These are phyloP conservation scores for Lactuca saligna DNA, from an alignment of 129 eudicot genomes.

Conservation along the genomic window DNA sequence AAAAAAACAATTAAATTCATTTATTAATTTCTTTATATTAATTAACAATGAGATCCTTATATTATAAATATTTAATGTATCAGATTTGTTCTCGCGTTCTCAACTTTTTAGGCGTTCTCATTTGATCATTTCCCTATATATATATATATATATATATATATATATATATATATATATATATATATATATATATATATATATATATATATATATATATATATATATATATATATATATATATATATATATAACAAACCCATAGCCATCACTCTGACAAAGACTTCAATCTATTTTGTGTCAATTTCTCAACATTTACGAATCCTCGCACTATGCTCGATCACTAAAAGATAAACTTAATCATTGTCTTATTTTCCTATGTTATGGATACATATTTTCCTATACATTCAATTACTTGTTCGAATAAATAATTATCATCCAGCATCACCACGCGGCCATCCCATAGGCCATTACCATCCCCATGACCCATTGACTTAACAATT, in stretches of 20 bases:
- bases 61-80: too few relatives aligned
- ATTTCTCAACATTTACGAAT: background rate
- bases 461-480: background rate
- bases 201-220: too few relatives aligned
- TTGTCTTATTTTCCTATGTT: slow-evolving; percentile 20
- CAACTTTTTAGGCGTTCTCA: too few relatives aligned
- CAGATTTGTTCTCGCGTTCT: too few relatives aligned
- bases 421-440: slow-evolving; percentile 4
- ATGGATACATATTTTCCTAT: background rate
- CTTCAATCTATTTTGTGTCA: slow-evolving; percentile 4
- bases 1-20: too few relatives aligned
- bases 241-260: background rate
- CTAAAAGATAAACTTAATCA: background rate
- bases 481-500: background rate
- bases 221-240: too few relatives aligned
- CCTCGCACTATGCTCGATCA: background rate
- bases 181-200: too few relatives aligned
- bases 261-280: slow-evolving; percentile 15
- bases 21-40: too few relatives aligned
- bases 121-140: too few relatives aligned
- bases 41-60: too few relatives aligned
- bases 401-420: slow-evolving; percentile 1
- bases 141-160: too few relatives aligned
- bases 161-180: too few relatives aligned
- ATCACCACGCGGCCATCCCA: slow-evolving; percentile 7